Conservation (phyloP, 169 alveolate species). For the Eimeria falciformis region DNA sequence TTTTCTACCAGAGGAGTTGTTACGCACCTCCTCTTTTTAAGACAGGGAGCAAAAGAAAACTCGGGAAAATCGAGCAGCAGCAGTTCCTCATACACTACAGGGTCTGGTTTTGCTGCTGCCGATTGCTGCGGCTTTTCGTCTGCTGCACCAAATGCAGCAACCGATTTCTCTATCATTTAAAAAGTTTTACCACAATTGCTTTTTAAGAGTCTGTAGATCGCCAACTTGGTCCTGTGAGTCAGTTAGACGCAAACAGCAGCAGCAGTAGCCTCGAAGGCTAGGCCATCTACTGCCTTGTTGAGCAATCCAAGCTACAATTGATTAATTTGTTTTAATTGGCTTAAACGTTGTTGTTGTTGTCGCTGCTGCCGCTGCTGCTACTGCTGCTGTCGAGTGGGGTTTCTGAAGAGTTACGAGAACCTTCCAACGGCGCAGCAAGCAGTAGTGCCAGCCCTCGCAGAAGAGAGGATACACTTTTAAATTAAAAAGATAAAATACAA, state of each 20-base stretch:
- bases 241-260: neutral
- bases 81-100: conserved; percentile 45
- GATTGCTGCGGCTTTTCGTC: conserved; percentile 1
- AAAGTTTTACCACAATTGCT: neutral
- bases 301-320: neutral
- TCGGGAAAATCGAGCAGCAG: conserved; percentile 63
- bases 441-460: too few relatives aligned
- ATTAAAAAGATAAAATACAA: too few relatives aligned
- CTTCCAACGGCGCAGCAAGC: too few relatives aligned
- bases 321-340: too few relatives aligned
- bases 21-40: neutral
- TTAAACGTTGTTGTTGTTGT: too few relatives aligned
- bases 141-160: neutral
- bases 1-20: neutral
- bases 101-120: conserved; percentile 59
- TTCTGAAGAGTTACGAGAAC: too few relatives aligned
- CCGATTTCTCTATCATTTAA: neutral
- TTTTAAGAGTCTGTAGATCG: neutral
- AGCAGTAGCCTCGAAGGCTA: neutral
- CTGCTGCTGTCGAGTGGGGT: neutral
- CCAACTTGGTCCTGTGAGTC: too few relatives aligned
- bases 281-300: neutral
- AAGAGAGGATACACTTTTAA: too few relatives aligned
- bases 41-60: conserved; percentile 52
- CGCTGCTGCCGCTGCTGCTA: neutral